A percentile compares a stretch with the other conserved stretches of the same genome.
Conservation (phyloP, 2,329 filamentous ascomycete genomes). For the Allantophomopsis lycopodina region DNA sequence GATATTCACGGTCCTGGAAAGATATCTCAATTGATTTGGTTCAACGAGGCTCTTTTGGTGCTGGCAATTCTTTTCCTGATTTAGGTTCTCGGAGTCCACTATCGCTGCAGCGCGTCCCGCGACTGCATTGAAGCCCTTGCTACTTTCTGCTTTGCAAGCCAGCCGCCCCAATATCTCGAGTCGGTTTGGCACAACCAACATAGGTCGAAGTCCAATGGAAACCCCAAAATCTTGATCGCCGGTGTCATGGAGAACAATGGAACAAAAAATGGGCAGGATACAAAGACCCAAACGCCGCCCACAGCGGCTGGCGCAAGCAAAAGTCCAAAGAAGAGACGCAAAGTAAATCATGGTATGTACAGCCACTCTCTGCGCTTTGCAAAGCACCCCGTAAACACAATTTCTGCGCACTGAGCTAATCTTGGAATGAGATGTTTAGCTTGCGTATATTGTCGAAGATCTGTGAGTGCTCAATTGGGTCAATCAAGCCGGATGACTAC, state of each 20-base stretch:
- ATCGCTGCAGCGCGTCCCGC: too few relatives aligned
- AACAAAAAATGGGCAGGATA: slow-evolving; percentile 16
- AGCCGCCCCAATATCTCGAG: too few relatives aligned
- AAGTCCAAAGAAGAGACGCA: slow-evolving; percentile 73
- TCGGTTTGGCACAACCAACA: too few relatives aligned
- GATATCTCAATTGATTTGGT: too few relatives aligned
- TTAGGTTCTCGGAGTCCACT: too few relatives aligned
- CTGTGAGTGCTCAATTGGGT: slow-evolving; percentile 50
- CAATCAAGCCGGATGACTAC: slow-evolving; percentile 12
- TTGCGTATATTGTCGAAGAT: slow-evolving; percentile 81
- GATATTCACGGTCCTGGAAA: too few relatives aligned
- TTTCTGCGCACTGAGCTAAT: too few relatives aligned
- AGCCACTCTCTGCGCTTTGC: not conserved
- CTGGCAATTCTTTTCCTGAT: too few relatives aligned
- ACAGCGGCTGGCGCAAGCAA: slow-evolving; percentile 20
- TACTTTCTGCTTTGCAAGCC: too few relatives aligned
- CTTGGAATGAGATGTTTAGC: slow-evolving; percentile 34
- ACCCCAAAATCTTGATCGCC: slow-evolving; percentile 15
- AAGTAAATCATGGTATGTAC: slow-evolving; percentile 73
- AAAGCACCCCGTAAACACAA: slow-evolving; percentile 5
- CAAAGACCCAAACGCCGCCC: slow-evolving; percentile 17
- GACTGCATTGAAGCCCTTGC: too few relatives aligned
- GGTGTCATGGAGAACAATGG: slow-evolving; percentile 22
- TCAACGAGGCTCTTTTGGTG: too few relatives aligned
- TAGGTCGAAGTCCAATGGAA: slow-evolving; percentile 17